Evolutionary conservation across 1,284 basidiomycete genomes (phyloP), one percentile per base, ranked within the genome.

Genomic region (Neonothopanus nambi): DNA sequence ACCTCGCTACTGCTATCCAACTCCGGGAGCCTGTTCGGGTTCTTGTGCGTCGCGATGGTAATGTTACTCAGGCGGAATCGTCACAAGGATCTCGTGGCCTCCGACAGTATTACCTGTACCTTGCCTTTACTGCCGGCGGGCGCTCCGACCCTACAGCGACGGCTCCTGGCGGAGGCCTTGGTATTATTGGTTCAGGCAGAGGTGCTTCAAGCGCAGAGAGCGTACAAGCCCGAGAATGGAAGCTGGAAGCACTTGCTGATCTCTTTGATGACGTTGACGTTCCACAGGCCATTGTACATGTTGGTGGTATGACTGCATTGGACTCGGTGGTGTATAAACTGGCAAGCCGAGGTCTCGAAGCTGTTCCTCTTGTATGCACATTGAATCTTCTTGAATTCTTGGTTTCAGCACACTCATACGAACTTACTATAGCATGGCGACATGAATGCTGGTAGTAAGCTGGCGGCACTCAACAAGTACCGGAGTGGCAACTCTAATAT

Each of bases 11-110:
- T 48, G 80, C 85, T 11, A 93, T 96, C 54, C 90, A 97, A 65
- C 82, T 98, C 3, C 85, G 91, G 52, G 96, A 99, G 69, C 94
- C 95, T 20, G 94, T 98, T 37, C 86, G 96, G 23, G 96, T 99
- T 21, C 84, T 99, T 6, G 96, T 98, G 13, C 84, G 96, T 47
- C 83, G 96, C n/a, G 95, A 99, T 63, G 94, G 93, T 47, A 91
- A 91, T 61, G 85, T 88, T 41, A 84, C 85, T 5, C 85, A 88
- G 51, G 73, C 83, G 0, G 90, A 91, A 57, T 76, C 80, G 6
- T 80, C 69, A 48, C 87, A 89, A 68, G 82, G 51, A 26, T 88
- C 90, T 54, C 85, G 92, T 28, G 92, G 93, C 38, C 75, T 96
- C 41, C 88, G 93, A 57, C 95, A 97, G 66, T 96, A 91, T 69